Base-by-base conservation (phyloP, 139 green algal genomes). In the Yamagishiella unicocca region DNA sequence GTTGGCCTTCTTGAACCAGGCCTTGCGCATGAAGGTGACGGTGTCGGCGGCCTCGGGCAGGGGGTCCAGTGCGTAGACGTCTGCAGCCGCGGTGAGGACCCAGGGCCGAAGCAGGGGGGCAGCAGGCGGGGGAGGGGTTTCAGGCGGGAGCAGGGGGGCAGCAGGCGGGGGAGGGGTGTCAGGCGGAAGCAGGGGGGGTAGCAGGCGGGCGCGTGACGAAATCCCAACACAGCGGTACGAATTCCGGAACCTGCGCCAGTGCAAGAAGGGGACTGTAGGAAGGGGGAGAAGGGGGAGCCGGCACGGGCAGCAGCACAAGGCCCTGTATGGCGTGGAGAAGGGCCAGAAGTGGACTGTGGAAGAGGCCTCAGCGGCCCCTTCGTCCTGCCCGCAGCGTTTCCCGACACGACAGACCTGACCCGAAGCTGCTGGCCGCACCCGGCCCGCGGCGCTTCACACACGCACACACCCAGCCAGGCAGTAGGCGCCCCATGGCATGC, bases 1-100 rank as follows among this genome's bases (percentile, higher is more conserved):
- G 50, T 96, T 95, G 43, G 33, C 27, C 4, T 40, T 53, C 8
- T 84, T 43, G 85, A 97, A 97, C 95, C 95, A 97, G 12, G 75
- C 19, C 31, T 83, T 64, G 10, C 87, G 91, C 67, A 97, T 73
- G 66, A 96, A 93, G 1, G 61, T 76, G 7, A 6, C 1, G 19
- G n/a, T 4, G n/a, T 77, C 21, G 9, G 62, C 62, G 10, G 64
- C 80, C 43, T 19, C 22, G 3, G 64, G 33, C 24, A 50, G 10
- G 5, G 24, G 31, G 2, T 77, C 80, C 4, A 50, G 2, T 14
- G 27, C 14, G 21, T 35, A 8, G 37, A 76, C 35, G 29, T 43
- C 85, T 90, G 83, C 75, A 61, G 10, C 54, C 24, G 46, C 61
- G n/a, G n/a, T n/a, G n/a, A n/a, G n/a, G n/a, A n/a, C n/a, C n/a